Evolutionary conservation across 208 protist species (phyloP).

Genomic region (Willaertia magna): DNA sequence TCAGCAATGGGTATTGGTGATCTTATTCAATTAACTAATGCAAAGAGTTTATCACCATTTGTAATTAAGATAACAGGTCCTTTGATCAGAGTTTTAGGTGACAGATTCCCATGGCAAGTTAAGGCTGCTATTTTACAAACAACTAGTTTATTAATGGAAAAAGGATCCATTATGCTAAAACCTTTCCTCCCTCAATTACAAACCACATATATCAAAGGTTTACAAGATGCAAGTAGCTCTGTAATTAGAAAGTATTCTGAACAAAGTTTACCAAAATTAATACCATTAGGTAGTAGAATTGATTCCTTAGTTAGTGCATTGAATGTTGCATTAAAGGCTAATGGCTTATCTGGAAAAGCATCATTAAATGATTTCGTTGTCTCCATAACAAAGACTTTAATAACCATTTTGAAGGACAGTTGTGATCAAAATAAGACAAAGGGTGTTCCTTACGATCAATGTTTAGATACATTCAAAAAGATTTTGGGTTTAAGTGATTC

Average conservation of each 20-base stretch:
- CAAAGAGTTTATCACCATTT: slow-evolving; percentile 40
- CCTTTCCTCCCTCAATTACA: slow-evolving; percentile 65
- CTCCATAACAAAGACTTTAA: not conserved
- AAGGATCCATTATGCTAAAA: slow-evolving; percentile 42
- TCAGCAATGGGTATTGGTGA: slow-evolving; percentile 20
- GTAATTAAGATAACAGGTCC: slow-evolving; percentile 48
- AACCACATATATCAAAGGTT: slow-evolving; percentile 50
- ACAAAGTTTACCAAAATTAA: slow-evolving; percentile 35
- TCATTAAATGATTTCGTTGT: not conserved
- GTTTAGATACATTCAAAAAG: not conserved
- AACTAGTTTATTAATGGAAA: slow-evolving; percentile 37
- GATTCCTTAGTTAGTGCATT: slow-evolving; percentile 41
- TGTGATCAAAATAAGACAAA: not conserved
- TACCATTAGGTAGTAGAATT: slow-evolving; percentile 28
- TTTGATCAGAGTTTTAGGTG: slow-evolving; percentile 63
- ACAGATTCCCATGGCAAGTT: slow-evolving; percentile 51
- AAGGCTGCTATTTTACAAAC: slow-evolving; percentile 55
- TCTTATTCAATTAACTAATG: slow-evolving; percentile 38
- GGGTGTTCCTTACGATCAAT: not conserved
- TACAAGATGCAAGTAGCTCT: slow-evolving; percentile 29
- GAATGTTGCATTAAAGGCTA: not conserved
- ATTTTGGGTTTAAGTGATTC: not conserved
- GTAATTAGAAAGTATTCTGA: slow-evolving; percentile 33
- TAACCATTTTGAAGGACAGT: not conserved
- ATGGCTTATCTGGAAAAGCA: not conserved